Base-by-base conservation (phyloP, 1,284 basidiomycete species). In the Ganoderma resinaceum region DNA sequence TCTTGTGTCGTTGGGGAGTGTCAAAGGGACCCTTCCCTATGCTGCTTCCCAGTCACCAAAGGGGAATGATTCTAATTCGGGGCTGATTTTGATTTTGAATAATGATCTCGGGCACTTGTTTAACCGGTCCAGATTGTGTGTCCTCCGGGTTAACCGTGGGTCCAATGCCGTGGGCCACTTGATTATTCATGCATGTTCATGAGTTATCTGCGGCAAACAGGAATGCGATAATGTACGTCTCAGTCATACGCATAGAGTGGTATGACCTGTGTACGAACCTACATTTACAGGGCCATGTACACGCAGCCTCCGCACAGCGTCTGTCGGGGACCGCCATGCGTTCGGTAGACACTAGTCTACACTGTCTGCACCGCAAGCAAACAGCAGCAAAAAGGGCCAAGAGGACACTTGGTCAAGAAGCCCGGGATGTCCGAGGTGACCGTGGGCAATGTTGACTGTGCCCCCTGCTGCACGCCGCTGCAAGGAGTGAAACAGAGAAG, bases 71-170 rank as follows among this genome's bases (percentile, higher is more conserved):
- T n/a, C n/a, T 35, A 38, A 26, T 18, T 3, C 46, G 26, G 38
- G n/a, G 33, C 12, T 18, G 58, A 29, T 40, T 60, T 60, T 26
- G 52, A 37, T 42, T 40, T 60, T 26, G 35, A 23, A 23, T 26
- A 12, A 26, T 12, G 23, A 37, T 16, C n/a, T n/a, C n/a, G 33
- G 58, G 23, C 12, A 26, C 23, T 14, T 12, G 14, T 60, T 6
- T 59, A 20, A 33, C 31, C 29, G 16, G 29, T 9, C 23, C 12
- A 26, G 40, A 4, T 60, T 40, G 35, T 20, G 37, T 42, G 58
- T 40, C 58, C 38, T 60, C 12, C 37, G 58, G n/a, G 58, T 26
- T 60, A 23, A 38, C 33, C 55, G 35, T 58, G 33, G n/a, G 55
- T 58, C 37, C n/a, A n/a, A 23, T 3, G 18, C 31, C n/a, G n/a